Conservation (phyloP, 129 eudicot species). For the Chrysanthemum lavandulifolium region DNA sequence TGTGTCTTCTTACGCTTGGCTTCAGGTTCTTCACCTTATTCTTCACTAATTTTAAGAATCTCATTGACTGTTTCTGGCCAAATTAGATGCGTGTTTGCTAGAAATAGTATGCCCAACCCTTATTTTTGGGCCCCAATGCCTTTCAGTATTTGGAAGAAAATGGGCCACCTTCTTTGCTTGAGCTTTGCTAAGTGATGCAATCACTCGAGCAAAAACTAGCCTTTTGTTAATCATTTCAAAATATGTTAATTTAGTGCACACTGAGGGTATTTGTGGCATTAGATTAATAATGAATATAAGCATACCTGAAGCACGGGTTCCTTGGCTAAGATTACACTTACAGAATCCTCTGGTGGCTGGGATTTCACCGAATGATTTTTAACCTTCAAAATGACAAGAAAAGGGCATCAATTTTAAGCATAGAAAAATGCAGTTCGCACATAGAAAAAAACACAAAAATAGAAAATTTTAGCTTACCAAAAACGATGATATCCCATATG, state of each 20-base stretch:
- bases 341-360: conserved; percentile 52
- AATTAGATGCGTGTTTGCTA: conserved; percentile 77
- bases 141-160: conserved; percentile 88
- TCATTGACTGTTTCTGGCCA: conserved; percentile 57
- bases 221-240: no score
- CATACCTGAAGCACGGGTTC: no score
- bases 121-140: conserved; percentile 96
- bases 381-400: conserved; percentile 35
- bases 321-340: no score
- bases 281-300: no score
- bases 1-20: conserved; percentile 84
- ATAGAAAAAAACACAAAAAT: not conserved
- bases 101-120: conserved; percentile 86
- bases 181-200: conserved; percentile 79
- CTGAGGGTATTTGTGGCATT: no score
- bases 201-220: conserved; percentile 87
- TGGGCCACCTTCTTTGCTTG: conserved; percentile 94
- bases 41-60: conserved; percentile 42
- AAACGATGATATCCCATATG: conserved; percentile 97
- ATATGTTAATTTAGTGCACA: no score
- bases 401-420: conserved; percentile 12
- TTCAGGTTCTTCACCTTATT: no score
- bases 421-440: not conserved
- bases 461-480: conserved; percentile 61
- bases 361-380: conserved; percentile 87